Base-by-base conservation (phyloP, 2,329 filamentous ascomycete species). In the Trichoderma koningii region DNA sequence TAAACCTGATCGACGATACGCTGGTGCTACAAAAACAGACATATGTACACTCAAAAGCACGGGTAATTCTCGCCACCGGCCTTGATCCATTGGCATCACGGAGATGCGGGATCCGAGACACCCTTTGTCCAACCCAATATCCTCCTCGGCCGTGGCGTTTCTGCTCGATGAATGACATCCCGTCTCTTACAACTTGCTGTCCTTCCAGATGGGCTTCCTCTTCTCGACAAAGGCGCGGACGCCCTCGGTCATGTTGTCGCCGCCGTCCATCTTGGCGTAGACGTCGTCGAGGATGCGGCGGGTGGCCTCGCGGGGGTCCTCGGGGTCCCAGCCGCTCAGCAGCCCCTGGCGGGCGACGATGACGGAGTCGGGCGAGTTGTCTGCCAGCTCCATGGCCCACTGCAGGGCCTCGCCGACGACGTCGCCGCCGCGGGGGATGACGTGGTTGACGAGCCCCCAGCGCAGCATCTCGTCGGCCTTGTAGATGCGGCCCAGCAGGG, bases 191-290 rank as follows among this genome's bases (percentile, higher is more conserved):
- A 88, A 70, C 74, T 87, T 88, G 72, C 85, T 87, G 65, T 86
- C 80, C 71, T 80, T 84, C 89, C 90, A 93, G 44, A 80, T 80
- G 1, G 90, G 85, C 76, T 85, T 83, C 72, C 89, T 81, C 82
- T 88, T 92, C 81, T 93, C 89, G 19, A 90, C 87, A 79, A 94
- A 94, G 66, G 89, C 90, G 76, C 75, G 79, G 21, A 93, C 80
- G 0, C 91, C 91, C 77, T 93, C 90, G 63, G 83, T 84, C 76
- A 92, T 87, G 75, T 94, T 94, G 69, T 90, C 87, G 0, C 86
- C 89, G 2, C 80, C 82, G 67, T 88, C 81, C 64, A 93, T 80
- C 66, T 79, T 79, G 62, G 78, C 79, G 71, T 85, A 88, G 80
- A 87, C 84, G 1, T 82, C 82, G 62, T 85, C 81, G 17, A 82